These are phyloP conservation scores for Nakazawaea molendinolei DNA, from an alignment of 805 yeast species.

Conservation along the genomic window DNA sequence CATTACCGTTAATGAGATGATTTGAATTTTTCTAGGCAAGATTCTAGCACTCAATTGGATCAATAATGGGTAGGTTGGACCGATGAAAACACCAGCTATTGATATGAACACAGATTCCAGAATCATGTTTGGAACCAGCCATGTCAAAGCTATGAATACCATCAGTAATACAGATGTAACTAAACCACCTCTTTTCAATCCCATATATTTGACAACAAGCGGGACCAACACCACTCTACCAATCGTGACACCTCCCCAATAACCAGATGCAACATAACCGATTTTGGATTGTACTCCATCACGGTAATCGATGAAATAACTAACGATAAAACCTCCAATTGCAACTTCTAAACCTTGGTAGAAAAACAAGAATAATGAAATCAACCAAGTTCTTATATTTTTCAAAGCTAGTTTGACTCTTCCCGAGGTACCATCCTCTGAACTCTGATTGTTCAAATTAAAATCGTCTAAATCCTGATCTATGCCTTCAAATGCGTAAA, in stretches of 20 bases:
- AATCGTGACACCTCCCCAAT: conserved; percentile 29
- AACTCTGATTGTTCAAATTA: conserved; percentile 2
- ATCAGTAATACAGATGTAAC: conserved; percentile 19
- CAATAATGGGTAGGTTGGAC: conserved; percentile 27
- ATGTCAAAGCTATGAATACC: conserved; percentile 19
- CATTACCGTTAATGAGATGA: conserved; percentile 24
- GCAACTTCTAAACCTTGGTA: conserved; percentile 31
- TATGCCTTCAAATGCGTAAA: conserved; percentile 37
- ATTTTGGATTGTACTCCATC: conserved; percentile 16
- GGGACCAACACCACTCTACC: conserved; percentile 27
- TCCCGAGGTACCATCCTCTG: conserved; percentile 7
- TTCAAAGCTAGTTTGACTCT: conserved; percentile 4
- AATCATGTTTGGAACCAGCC: conserved; percentile 23
- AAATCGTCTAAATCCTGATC: conserved; percentile 26
- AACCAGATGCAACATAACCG: conserved; percentile 30
- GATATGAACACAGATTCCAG: conserved; percentile 22
- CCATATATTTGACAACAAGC: conserved; percentile 19
- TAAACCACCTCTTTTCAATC: conserved; percentile 22
- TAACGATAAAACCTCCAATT: conserved; percentile 29
- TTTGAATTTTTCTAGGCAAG: conserved; percentile 26
- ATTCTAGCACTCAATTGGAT: conserved; percentile 20
- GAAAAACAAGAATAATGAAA: conserved; percentile 25
- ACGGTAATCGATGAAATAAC: conserved; percentile 26
- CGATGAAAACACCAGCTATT: conserved; percentile 25
- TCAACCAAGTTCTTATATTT: conserved; percentile 21